A percentile compares a stretch with the other conserved stretches of the same genome.
Conservation (phyloP, 1,284 basidiomycete genomes). For the Cutaneotrichosporon daszewskae region DNA sequence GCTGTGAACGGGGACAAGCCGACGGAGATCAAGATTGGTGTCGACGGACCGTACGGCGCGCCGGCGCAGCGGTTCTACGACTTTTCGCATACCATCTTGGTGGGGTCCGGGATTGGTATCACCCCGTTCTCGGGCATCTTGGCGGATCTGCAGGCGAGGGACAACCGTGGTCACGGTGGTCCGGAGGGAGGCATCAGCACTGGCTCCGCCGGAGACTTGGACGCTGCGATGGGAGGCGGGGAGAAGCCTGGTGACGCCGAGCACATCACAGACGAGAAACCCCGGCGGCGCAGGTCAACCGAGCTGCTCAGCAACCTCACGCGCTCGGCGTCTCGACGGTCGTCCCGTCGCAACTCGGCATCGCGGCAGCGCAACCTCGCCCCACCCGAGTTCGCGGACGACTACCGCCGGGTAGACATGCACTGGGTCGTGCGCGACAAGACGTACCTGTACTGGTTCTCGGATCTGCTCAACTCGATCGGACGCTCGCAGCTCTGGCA, state of each 20-base stretch:
- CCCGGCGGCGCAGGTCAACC: background rate
- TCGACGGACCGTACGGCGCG: constrained; percentile 31
- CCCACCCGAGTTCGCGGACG: constrained; percentile 4
- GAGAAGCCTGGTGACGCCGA: too few relatives aligned
- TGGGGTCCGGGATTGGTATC: constrained; percentile 28
- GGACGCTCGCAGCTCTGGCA: constrained; percentile 24
- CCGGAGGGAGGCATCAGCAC: constrained; percentile 10
- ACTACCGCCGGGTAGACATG: constrained; percentile 30
- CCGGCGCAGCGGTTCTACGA: constrained; percentile 34
- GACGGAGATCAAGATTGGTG: constrained; percentile 18
- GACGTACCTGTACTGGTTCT: constrained; percentile 28
- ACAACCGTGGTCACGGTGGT: constrained; percentile 21
- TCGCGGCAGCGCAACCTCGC: constrained; percentile 5
- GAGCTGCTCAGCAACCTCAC: constrained; percentile 1
- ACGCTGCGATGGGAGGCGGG: too few relatives aligned
- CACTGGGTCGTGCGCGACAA: constrained; percentile 31
- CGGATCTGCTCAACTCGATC: constrained; percentile 26
- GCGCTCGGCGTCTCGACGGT: constrained; percentile 2
- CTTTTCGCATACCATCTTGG: constrained; percentile 29
- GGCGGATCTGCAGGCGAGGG: constrained; percentile 23
- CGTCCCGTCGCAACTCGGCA: background rate
- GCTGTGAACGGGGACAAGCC: constrained; percentile 7
- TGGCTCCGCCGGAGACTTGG: too few relatives aligned
- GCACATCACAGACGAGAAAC: background rate
- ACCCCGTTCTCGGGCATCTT: constrained; percentile 33